Percentiles rank a stretch among this genome's conserved stretches.
These are phyloP conservation scores for Poa annua DNA, from an alignment of 176 grass and related monocot genomes.

Conservation along the genomic window DNA sequence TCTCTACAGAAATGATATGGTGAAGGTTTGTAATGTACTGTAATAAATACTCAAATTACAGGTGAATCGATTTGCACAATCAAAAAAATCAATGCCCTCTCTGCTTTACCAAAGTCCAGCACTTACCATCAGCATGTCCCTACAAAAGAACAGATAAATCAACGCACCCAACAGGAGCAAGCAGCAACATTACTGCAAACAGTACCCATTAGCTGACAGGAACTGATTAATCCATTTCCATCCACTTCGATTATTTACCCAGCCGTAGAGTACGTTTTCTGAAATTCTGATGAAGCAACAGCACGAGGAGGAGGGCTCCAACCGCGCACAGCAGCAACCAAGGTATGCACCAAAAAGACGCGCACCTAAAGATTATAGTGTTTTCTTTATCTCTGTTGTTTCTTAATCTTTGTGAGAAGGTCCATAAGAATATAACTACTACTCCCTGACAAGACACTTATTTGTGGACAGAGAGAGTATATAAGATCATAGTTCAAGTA, in stretches of 20 bases:
- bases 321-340: neutral
- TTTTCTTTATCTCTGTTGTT: neutral
- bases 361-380: neutral
- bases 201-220: neutral
- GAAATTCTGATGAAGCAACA: neutral
- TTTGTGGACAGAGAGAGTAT: too few relatives aligned
- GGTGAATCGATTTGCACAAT: too few relatives aligned
- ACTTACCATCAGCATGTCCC: too few relatives aligned
- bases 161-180: neutral
- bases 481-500: too few relatives aligned
- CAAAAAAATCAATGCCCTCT: neutral
- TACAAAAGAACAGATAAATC: neutral
- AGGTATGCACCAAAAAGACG: conserved; percentile 11
- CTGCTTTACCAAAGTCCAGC: neutral
- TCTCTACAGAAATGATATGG: too few relatives aligned
- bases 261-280: neutral
- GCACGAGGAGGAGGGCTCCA: neutral
- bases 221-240: neutral
- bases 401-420: neutral
- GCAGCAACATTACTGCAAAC: neutral
- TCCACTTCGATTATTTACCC: neutral
- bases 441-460: too few relatives aligned
- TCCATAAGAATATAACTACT: too few relatives aligned
- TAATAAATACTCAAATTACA: too few relatives aligned
- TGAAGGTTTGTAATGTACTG: too few relatives aligned